These are phyloP conservation scores for Neonectria ditissima DNA, from an alignment of 2,329 filamentous ascomycete species.

Conservation along the genomic window DNA sequence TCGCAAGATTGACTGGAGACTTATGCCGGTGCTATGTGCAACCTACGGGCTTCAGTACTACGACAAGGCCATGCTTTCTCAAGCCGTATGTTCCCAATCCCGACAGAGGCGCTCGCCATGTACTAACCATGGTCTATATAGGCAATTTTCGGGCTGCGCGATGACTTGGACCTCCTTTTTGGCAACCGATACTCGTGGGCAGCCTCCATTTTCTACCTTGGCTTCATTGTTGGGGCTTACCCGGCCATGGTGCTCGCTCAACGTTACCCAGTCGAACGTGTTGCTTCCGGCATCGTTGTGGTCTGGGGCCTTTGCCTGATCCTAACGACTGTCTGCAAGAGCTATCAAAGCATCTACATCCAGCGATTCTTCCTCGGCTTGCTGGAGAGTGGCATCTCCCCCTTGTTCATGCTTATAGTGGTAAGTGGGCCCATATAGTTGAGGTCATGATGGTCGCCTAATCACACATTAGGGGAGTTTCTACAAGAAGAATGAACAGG, in stretches of 20 bases:
- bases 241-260: constrained; percentile 57
- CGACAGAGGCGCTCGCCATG: neutral
- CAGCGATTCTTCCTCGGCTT: constrained; percentile 68
- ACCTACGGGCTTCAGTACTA: constrained; percentile 62
- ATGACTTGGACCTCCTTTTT: constrained; percentile 46
- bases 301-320: constrained; percentile 54
- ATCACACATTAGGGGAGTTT: constrained; percentile 43
- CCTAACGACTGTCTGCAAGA: constrained; percentile 52
- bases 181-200: constrained; percentile 59
- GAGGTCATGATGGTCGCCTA: too few species aligned
- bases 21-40: constrained; percentile 59
- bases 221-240: constrained; percentile 61
- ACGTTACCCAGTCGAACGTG: constrained; percentile 58
- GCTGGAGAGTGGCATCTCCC: constrained; percentile 66
- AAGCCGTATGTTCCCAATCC: constrained; percentile 54
- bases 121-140: neutral
- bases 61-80: constrained; percentile 65
- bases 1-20: constrained; percentile 44
- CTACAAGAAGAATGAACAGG: constrained; percentile 57
- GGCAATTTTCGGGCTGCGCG: constrained; percentile 37
- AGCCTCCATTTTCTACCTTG: constrained; percentile 61
- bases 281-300: constrained; percentile 50
- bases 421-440: constrained; percentile 33
- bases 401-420: constrained; percentile 67
- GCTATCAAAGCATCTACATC: constrained; percentile 53